phyloP scores from a whole-genome alignment of 2,329 filamentous ascomycete species.

The Colletotrichum somersetense region DNA sequence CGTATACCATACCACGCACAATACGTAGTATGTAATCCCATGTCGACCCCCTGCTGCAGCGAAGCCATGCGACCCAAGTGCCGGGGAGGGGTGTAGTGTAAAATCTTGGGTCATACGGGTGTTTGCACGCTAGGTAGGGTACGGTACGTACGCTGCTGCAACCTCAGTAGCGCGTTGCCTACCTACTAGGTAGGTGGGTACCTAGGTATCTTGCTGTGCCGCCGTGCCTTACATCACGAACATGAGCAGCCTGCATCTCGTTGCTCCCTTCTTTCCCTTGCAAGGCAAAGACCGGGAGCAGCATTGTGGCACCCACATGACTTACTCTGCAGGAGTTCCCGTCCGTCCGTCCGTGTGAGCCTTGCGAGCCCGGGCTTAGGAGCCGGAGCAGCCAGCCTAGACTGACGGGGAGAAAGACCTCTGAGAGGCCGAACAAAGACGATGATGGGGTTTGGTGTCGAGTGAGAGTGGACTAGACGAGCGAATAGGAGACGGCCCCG shows the following conservation, averaged over 20 bases:
- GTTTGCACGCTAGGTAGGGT: background rate
- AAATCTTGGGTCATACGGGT: conserved; percentile 33
- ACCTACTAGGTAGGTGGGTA: background rate
- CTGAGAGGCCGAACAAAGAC: background rate
- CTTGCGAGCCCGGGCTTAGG: background rate
- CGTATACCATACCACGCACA: background rate
- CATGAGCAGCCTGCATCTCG: conserved; percentile 15
- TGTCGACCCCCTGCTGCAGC: conserved; percentile 30
- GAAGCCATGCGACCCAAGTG: conserved; percentile 40
- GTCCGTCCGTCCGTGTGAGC: background rate
- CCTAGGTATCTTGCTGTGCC: conserved; percentile 11
- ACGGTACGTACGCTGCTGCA: background rate
- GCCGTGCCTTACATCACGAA: conserved; percentile 32
- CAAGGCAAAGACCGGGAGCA: conserved; percentile 20
- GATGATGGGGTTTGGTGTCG: background rate
- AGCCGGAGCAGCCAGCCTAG: background rate
- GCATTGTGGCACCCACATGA: background rate
- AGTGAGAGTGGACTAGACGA: background rate
- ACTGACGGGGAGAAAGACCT: background rate
- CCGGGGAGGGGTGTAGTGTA: conserved; percentile 23
- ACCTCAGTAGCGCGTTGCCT: background rate
- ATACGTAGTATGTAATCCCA: conserved; percentile 12
- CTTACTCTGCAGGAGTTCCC: conserved; percentile 2
- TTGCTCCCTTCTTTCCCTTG: conserved; percentile 10
- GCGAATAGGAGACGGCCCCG: background rate